phyloP scores from a whole-genome alignment of 257 asterid genomes.

The Nemophila menziesii region DNA sequence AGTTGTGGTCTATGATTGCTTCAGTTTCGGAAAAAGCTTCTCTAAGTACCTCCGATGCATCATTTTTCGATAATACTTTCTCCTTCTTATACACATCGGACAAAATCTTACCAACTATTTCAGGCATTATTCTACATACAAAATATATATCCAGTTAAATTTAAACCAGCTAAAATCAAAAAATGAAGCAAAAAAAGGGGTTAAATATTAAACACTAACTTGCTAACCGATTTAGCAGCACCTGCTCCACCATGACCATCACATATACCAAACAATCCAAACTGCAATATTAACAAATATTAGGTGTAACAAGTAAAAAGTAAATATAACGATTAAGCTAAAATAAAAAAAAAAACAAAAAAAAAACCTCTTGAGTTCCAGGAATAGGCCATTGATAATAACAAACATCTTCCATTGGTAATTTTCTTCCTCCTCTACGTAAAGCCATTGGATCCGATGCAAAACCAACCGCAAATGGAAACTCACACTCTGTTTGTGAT shows the following conservation, averaged over 20 bases:
- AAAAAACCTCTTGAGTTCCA: constrained; percentile 67
- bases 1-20: constrained; percentile 68
- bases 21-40: constrained; percentile 87
- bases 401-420: constrained; percentile 87
- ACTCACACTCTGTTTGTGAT: constrained; percentile 37
- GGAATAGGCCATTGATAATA: constrained; percentile 87
- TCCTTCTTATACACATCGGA: constrained; percentile 65
- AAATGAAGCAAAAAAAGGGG: constrained; percentile 3
- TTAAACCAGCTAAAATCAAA: background rate
- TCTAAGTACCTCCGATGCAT: constrained; percentile 87
- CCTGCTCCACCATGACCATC: constrained; percentile 94
- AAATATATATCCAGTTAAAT: constrained; percentile 8
- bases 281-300: constrained; percentile 37
- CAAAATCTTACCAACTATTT: constrained; percentile 64
- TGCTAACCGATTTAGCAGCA: constrained; percentile 85
- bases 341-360: constrained; percentile 14
- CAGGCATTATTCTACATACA: constrained; percentile 75
- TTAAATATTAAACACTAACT: constrained; percentile 51
- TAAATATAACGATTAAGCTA: constrained; percentile 11
- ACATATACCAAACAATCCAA: constrained; percentile 76
- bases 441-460: constrained; percentile 84
- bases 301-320: no score
- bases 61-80: constrained; percentile 45
- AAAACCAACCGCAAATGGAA: constrained; percentile 72
- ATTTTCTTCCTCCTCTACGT: constrained; percentile 75